Percentiles rank a stretch among this genome's conserved stretches.
Conservation (phyloP, 805 yeast species). For the Tetrapisispora nanseiensis region DNA sequence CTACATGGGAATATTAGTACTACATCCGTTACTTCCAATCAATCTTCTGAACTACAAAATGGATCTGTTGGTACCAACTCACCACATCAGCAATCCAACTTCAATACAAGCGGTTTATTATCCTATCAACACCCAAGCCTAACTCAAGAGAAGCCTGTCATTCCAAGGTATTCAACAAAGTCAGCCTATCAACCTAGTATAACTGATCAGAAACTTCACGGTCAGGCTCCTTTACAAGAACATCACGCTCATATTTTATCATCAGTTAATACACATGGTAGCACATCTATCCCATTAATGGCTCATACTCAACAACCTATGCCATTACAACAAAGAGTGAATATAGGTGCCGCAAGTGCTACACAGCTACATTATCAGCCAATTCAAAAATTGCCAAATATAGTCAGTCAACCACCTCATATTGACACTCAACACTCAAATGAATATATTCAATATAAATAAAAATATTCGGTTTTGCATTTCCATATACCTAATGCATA, state of each 20-base stretch:
- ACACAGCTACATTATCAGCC: background rate
- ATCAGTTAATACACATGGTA: background rate
- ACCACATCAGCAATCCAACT: background rate
- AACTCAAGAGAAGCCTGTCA: background rate
- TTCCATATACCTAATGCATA: background rate
- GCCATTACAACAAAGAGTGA: background rate
- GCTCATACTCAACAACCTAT: background rate
- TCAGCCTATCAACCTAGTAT: background rate
- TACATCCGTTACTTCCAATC: background rate
- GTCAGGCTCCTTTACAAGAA: no score
- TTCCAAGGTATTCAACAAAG: background rate
- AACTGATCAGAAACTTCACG: no score
- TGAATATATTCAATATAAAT: constrained; percentile 2
- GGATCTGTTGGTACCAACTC: background rate
- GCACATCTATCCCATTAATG: background rate
- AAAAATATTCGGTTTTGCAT: background rate
- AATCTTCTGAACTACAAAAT: background rate
- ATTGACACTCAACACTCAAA: background rate
- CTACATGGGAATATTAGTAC: background rate
- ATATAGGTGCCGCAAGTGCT: background rate
- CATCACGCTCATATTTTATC: background rate
- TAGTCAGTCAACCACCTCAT: constrained; percentile 1
- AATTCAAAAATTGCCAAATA: constrained; percentile 1
- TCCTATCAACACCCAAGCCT: background rate
- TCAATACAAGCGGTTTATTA: background rate